Percentiles rank a stretch among this genome's conserved stretches.
Evolutionary conservation across 495 filamentous ascomycete species (phyloP).

Genomic region (Tuber microsphaerosporum): DNA sequence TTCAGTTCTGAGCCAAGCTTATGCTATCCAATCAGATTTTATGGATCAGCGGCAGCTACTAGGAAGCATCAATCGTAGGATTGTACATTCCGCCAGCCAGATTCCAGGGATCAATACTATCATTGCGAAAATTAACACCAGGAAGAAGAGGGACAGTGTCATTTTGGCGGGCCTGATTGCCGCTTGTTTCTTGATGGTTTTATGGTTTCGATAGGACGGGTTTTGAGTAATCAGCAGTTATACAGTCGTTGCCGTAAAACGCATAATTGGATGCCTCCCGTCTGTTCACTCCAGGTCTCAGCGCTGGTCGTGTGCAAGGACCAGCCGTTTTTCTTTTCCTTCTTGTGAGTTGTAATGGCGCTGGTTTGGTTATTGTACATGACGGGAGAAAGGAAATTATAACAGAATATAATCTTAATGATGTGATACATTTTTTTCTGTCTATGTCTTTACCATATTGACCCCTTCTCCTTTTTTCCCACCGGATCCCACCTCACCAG

Average conservation of each 20-base stretch:
- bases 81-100: constrained; percentile 77
- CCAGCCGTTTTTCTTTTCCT: constrained; percentile 5
- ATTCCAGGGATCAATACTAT: constrained; percentile 89
- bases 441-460: not conserved
- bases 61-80: constrained; percentile 76
- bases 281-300: not conserved
- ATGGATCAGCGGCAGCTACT: constrained; percentile 77
- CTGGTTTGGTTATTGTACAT: constrained; percentile 25
- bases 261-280: not conserved
- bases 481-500: constrained; percentile 24
- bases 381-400: constrained; percentile 12
- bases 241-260: not conserved
- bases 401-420: constrained; percentile 14
- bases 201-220: constrained; percentile 62
- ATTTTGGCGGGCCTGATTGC: constrained; percentile 87
- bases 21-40: constrained; percentile 92
- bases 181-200: constrained; percentile 77
- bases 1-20: constrained; percentile 87
- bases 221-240: not conserved
- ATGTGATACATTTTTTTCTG: constrained; percentile 10
- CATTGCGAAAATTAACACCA: constrained; percentile 87
- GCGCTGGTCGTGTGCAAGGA: not conserved
- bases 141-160: constrained; percentile 90
- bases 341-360: constrained; percentile 30
- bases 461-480: constrained; percentile 11